Conservation (phyloP, 352 stramenopile genomes). For the Pseudoperonospora humuli region DNA sequence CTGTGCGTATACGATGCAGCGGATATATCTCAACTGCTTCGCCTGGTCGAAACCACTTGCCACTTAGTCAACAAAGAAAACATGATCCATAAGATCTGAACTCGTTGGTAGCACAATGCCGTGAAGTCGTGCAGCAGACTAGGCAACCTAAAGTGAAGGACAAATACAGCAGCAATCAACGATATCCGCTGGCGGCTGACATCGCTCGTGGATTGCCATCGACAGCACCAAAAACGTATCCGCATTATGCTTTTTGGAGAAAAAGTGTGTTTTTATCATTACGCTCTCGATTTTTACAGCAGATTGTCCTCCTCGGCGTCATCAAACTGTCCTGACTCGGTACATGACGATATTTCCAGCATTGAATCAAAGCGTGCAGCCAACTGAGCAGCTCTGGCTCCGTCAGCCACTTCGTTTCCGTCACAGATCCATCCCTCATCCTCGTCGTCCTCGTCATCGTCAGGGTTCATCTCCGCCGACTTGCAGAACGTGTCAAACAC, state of each 20-base stretch:
- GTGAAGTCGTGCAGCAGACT: conserved; percentile 2
- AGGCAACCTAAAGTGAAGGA: conserved; percentile 9
- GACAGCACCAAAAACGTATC: neutral
- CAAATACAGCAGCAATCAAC: conserved; percentile 15
- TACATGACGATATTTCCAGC: conserved; percentile 45
- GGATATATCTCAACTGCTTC: conserved; percentile 94
- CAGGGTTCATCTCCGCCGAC: conserved; percentile 77
- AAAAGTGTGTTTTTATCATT: conserved; percentile 24
- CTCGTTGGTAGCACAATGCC: conserved; percentile 5
- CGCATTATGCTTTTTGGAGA: neutral
- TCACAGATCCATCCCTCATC: conserved; percentile 79
- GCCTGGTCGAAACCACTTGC: conserved; percentile 95
- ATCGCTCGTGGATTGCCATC: neutral
- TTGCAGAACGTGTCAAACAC: conserved; percentile 74
- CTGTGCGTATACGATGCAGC: conserved; percentile 19
- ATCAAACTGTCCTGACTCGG: conserved; percentile 67
- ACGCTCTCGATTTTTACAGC: conserved; percentile 15
- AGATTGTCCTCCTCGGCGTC: conserved; percentile 67
- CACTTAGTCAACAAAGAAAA: conserved; percentile 99
- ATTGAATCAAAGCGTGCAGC: conserved; percentile 65
- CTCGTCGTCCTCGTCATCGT: conserved; percentile 43
- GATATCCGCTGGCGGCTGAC: conserved; percentile 4
- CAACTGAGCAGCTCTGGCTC: conserved; percentile 51
- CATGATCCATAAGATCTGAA: conserved; percentile 92
- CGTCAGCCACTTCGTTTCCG: conserved; percentile 61